A percentile compares a stretch with the other conserved stretches of the same genome.
These are phyloP conservation scores for Perilla frutescens DNA, from an alignment of 257 asterid species.

Conservation along the genomic window DNA sequence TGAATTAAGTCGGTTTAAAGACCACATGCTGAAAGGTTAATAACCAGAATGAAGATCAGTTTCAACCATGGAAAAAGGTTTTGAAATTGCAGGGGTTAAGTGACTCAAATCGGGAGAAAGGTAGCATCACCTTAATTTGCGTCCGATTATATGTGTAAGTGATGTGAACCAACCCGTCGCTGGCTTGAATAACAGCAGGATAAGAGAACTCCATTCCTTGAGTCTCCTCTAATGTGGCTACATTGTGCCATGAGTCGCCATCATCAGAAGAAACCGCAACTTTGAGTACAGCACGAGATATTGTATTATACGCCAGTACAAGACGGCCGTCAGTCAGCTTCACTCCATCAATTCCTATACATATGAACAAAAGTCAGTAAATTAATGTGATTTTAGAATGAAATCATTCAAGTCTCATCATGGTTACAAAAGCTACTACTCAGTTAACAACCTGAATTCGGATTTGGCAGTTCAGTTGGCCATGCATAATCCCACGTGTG, in stretches of 20 bases:
- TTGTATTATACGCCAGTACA: constrained; percentile 80
- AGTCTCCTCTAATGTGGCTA: constrained; percentile 69
- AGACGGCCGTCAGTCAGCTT: constrained; percentile 81
- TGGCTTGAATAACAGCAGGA: constrained; percentile 90
- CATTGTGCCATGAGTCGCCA: constrained; percentile 88
- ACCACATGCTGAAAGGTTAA: constrained; percentile 64
- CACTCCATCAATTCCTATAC: constrained; percentile 89
- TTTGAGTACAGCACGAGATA: constrained; percentile 82
- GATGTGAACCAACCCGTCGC: constrained; percentile 81
- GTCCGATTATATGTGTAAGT: constrained; percentile 87
- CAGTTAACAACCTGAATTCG: constrained; percentile 75
- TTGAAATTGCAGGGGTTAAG: not conserved
- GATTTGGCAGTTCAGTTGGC: constrained; percentile 84
- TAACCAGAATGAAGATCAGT: constrained; percentile 19
- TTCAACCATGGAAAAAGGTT: not conserved
- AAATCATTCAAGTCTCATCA: not conserved
- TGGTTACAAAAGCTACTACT: not conserved
- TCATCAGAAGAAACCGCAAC: constrained; percentile 78
- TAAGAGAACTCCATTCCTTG: constrained; percentile 88
- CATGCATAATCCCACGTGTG: constrained; percentile 84
- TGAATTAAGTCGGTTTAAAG: constrained; percentile 50
- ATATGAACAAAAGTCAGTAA: not conserved
- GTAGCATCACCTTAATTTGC: constrained; percentile 75
- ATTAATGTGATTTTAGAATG: not conserved
- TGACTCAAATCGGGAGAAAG: not conserved